Percentiles rank a stretch among this genome's conserved stretches.
These are phyloP conservation scores for Tetrastigma voinierianum DNA, from an alignment of 164 flowering plant species.

Conservation along the genomic window DNA sequence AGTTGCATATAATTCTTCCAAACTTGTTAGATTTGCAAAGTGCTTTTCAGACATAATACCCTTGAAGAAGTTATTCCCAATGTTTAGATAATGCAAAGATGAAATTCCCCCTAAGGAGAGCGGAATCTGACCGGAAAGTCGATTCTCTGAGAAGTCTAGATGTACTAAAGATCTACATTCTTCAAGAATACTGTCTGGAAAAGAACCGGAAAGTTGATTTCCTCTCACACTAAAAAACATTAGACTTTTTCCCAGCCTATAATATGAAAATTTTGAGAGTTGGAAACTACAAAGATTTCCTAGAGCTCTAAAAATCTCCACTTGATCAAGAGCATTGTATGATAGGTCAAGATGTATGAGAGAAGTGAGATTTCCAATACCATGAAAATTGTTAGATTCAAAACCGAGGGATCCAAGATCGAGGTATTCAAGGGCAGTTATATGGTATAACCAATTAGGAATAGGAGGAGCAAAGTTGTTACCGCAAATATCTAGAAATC, in stretches of 20 bases:
- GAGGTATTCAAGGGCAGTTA: neutral
- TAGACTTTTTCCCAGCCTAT: too few species aligned
- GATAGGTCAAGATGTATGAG: slow-evolving; percentile 1
- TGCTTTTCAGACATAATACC: slow-evolving; percentile 10
- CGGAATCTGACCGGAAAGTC: slow-evolving; percentile 13
- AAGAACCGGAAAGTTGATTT: too few species aligned
- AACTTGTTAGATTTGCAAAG: slow-evolving; percentile 13
- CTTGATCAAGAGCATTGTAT: neutral
- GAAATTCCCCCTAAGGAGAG: slow-evolving; percentile 10
- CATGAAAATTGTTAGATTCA: too few species aligned
- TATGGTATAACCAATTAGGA: neutral
- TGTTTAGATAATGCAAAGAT: neutral
- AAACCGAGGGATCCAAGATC: neutral
- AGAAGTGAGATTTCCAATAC: neutral
- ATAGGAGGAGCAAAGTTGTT: neutral
- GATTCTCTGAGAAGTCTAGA: neutral
- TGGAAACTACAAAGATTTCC: slow-evolving; percentile 16
- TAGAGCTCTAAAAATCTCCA: neutral
- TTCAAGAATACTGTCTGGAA: too few species aligned
- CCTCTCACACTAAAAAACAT: too few species aligned
- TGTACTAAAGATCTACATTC: neutral
- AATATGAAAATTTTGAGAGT: too few species aligned
- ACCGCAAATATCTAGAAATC: too few species aligned
- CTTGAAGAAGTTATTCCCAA: neutral
- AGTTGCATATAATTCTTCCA: neutral